These are phyloP conservation scores for Arachis monticola DNA, from an alignment of 331 rosid genomes.

Conservation along the genomic window DNA sequence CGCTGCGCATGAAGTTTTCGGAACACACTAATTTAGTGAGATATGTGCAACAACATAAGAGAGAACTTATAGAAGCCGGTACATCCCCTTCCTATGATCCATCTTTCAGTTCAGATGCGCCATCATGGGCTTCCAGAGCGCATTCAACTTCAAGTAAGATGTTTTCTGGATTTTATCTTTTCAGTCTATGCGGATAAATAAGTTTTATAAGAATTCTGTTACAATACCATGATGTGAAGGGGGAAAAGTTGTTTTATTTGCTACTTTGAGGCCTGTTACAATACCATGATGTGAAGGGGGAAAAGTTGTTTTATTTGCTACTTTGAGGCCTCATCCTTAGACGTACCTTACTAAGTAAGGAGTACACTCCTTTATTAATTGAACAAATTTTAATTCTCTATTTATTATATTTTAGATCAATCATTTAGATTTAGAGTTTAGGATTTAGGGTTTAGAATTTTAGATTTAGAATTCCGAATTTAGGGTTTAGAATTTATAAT, in stretches of 20 bases:
- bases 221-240: background rate
- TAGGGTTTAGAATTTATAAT: no score
- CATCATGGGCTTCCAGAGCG: slow-evolving; percentile 65
- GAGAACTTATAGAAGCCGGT: slow-evolving; percentile 54
- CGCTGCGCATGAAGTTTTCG: slow-evolving; percentile 61
- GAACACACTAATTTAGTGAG: slow-evolving; percentile 68
- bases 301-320: background rate
- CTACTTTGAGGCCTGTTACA: background rate
- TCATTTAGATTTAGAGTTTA: no score
- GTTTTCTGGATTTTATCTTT: slow-evolving; percentile 11
- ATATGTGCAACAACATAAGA: slow-evolving; percentile 61
- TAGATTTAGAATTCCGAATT: no score
- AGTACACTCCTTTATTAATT: no score
- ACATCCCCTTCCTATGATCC: slow-evolving; percentile 48
- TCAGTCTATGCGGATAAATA: background rate
- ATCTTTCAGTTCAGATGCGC: slow-evolving; percentile 46
- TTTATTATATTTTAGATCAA: no score
- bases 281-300: background rate
- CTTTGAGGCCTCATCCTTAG: background rate
- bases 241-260: background rate
- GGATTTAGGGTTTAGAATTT: no score
- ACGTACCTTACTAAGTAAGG: no score
- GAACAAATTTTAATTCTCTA: no score
- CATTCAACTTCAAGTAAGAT: slow-evolving; percentile 67
- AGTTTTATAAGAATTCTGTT: background rate